Percentiles rank a stretch among this genome's conserved stretches.
Conservation (phyloP, 495 filamentous ascomycete species). For the Neohortaea acidophila region DNA sequence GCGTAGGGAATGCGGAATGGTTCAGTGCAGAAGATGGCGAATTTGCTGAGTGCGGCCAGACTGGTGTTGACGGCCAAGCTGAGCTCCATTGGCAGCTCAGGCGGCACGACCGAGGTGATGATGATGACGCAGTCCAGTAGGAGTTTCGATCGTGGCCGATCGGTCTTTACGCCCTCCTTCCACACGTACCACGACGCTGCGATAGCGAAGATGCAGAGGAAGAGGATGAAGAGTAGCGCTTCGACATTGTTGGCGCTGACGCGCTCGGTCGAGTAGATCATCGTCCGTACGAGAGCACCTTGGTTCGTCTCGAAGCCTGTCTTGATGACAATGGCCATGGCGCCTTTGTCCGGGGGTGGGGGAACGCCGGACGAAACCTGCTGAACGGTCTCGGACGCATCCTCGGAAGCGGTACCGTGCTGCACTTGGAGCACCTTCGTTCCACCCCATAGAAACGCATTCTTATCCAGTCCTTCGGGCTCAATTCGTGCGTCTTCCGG, state of each 20-base stretch:
- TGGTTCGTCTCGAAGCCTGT: conserved; percentile 98
- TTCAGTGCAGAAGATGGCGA: conserved; percentile 96
- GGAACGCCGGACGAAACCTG: conserved; percentile 56
- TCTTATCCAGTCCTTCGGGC: conserved; percentile 86
- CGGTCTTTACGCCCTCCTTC: conserved; percentile 82
- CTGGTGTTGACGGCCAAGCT: conserved; percentile 97
- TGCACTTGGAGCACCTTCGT: conserved; percentile 95
- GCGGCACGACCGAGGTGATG: conserved; percentile 90
- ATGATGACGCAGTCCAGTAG: conserved; percentile 95
- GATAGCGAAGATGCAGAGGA: conserved; percentile 88
- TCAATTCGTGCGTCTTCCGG: conserved; percentile 75
- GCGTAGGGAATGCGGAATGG: conserved; percentile 98
- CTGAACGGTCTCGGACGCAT: conserved; percentile 43
- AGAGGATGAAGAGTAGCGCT: conserved; percentile 89
- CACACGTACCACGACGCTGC: conserved; percentile 99
- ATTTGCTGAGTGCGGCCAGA: conserved; percentile 83
- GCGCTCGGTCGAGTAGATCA: conserved; percentile 98
- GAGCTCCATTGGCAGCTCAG: conserved; percentile 95
- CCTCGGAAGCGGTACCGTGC: conserved; percentile 56
- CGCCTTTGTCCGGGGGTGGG: conserved; percentile 76
- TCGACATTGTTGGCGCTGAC: conserved; percentile 95
- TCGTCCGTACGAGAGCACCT: conserved; percentile 90
- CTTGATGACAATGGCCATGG: conserved; percentile 86
- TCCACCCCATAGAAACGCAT: conserved; percentile 86
- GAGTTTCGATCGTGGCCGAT: conserved; percentile 92